phyloP scores from a whole-genome alignment of 2,329 filamentous ascomycete species.

The Colletotrichum costaricense region DNA sequence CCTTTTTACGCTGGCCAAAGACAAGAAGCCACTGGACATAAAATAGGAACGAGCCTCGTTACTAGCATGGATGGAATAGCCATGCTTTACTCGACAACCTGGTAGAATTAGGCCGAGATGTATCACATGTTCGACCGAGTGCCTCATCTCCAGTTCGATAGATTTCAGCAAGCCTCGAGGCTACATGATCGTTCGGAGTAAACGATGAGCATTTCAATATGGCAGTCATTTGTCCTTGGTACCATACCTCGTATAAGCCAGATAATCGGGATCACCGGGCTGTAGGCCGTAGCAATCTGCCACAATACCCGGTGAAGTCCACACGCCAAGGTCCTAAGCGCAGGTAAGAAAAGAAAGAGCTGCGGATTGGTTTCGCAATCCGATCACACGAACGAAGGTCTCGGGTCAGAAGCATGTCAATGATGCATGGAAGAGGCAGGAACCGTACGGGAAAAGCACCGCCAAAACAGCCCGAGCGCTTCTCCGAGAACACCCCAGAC shows the following conservation, averaged over 20 bases:
- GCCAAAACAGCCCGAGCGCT: slow-evolving; percentile 10
- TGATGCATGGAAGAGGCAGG: not conserved
- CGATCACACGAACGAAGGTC: not conserved
- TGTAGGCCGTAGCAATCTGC: not conserved
- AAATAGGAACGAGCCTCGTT: not conserved
- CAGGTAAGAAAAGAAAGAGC: not conserved
- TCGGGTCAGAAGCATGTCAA: not conserved
- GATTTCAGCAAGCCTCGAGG: not conserved
- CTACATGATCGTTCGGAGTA: not conserved
- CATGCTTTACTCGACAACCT: not conserved
- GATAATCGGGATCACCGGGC: not conserved
- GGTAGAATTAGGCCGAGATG: not conserved
- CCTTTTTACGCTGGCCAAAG: not conserved
- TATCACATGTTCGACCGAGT: not conserved
- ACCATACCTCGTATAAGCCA: not conserved
- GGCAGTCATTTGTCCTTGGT: not conserved
- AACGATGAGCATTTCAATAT: not conserved
- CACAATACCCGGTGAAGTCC: not conserved
- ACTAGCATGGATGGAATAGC: not conserved
- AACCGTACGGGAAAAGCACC: not conserved
- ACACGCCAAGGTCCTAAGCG: not conserved
- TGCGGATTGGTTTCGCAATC: not conserved
- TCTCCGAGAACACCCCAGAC: not conserved
- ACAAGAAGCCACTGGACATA: not conserved
- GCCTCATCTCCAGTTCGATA: not conserved